Percentiles rank a stretch among this genome's conserved stretches.
phyloP scores from a whole-genome alignment of 257 asterid genomes.

The Solanum ossicruentum region DNA sequence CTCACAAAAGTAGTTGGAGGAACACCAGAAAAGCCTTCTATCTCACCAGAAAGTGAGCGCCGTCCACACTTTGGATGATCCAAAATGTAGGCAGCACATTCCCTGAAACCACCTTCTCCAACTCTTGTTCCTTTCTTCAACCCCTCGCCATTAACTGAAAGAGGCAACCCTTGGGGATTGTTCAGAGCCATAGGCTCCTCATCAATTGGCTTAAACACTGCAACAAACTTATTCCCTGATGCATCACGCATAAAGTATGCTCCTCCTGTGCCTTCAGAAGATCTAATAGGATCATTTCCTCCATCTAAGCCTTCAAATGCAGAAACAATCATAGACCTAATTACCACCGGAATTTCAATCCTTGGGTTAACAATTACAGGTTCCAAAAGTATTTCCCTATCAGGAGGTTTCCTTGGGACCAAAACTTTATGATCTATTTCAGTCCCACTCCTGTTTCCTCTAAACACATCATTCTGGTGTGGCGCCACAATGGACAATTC shows the following conservation, averaged over 20 bases:
- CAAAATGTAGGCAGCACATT: constrained; percentile 11
- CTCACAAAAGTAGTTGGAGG: constrained; percentile 7
- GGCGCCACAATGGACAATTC: constrained; percentile 14
- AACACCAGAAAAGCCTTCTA: constrained; percentile 12
- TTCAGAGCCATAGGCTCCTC: constrained; percentile 15
- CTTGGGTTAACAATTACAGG: constrained; percentile 13
- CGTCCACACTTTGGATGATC: constrained; percentile 11
- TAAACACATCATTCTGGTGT: background rate
- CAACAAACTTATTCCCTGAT: constrained; percentile 5
- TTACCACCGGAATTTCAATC: constrained; percentile 5
- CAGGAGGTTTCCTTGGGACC: constrained; percentile 6
- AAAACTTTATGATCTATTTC: background rate
- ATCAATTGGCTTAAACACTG: constrained; percentile 12
- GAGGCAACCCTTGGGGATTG: constrained; percentile 5
- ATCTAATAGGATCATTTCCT: constrained; percentile 4
- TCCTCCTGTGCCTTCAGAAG: constrained; percentile 9
- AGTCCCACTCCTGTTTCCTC: background rate
- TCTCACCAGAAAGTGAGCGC: constrained; percentile 2
- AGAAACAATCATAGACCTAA: constrained; percentile 6
- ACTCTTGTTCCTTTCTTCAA: constrained; percentile 12
- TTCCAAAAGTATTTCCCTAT: constrained; percentile 10
- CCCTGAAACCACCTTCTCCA: constrained; percentile 14
- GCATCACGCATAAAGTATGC: constrained; percentile 9
- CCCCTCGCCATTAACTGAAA: constrained; percentile 6
- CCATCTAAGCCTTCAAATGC: constrained; percentile 13